Base-by-base conservation (phyloP, 2,329 filamentous ascomycete genomes). In the Clarireedia homoeocarpa region DNA sequence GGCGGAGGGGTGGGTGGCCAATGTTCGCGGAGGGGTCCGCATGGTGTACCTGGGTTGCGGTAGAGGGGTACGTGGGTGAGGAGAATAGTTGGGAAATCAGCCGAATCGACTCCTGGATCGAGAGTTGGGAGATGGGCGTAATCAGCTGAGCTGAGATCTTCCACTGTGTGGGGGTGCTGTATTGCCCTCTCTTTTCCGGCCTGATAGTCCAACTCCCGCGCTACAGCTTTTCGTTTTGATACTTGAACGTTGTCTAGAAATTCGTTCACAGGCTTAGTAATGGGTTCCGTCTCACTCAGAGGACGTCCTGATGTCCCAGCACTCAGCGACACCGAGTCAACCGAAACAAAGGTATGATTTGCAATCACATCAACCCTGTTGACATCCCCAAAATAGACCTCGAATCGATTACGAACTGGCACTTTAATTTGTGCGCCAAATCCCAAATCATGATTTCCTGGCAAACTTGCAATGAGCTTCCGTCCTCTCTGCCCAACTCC, bases 391-490 rank as follows among this genome's bases (percentile, higher is more conserved):
- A 99, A 97, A 68, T 86, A 96, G 3, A 86, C 83, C 66, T 86
- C 82, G 70, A 97, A 99, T 15, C 94, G 79, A 65, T 94, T 79
- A 51, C 91, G 82, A 36, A 96, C 89, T 0, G 87, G 78, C 7
- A 86, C 69, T 68, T 96, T 89, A 48, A 99, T 85, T 46, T 91
- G 88, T 23, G 84, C 84, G 3, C 89, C 92, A 67, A 97, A 96
- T 0, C 94, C 94, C 42, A 97, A 71, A 69, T 99, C 94, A 69
- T 99, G 94, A 66, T 99, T 99, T 2, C 94, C 94, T 0, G 94
- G 94, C 56, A 99, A 69, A 67, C 87, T 92, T 17, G 88, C 83
- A 53, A 97, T 86, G 53, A 97, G 75, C 72, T 88, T 91, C 56
- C 88, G 80, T 5, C 87, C 85, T 30, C 82, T 77, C 61, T 85